Conservation (phyloP, 306 rosid genomes). For the Prinsepia uniflora region DNA sequence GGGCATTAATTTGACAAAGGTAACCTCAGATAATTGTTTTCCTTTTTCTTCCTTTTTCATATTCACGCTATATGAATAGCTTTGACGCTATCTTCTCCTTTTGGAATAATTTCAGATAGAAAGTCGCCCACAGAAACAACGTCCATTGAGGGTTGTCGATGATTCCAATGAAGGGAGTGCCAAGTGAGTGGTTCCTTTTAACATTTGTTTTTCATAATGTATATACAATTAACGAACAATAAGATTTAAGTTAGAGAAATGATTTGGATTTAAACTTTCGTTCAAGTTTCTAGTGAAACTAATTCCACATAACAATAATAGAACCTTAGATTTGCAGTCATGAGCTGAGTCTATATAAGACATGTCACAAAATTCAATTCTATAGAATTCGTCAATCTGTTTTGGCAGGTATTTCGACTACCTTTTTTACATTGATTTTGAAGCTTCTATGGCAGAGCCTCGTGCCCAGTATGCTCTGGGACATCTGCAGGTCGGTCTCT, state of each 20-base stretch:
- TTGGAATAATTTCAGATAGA: constrained; percentile 62
- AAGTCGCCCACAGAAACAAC: constrained; percentile 71
- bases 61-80: not conserved
- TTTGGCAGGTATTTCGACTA: constrained; percentile 77
- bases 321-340: not conserved
- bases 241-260: not conserved
- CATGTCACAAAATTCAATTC: not conserved
- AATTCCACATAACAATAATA: not conserved
- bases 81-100: constrained; percentile 14
- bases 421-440: constrained; percentile 81
- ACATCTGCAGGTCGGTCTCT: constrained; percentile 64
- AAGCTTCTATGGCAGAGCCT: constrained; percentile 88
- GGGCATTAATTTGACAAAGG: constrained; percentile 71
- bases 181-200: constrained; percentile 49
- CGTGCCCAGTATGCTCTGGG: constrained; percentile 75
- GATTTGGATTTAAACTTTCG: not conserved
- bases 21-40: constrained; percentile 19
- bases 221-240: not conserved
- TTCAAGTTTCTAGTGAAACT: not conserved
- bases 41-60: constrained; percentile 7
- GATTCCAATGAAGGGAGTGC: constrained; percentile 75
- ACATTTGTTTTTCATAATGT: not conserved
- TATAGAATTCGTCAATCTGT: constrained; percentile 4
- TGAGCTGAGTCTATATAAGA: not conserved
- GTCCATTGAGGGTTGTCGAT: constrained; percentile 65